Conservation (phyloP, 805 yeast species). For the Myxozyma neglecta region DNA sequence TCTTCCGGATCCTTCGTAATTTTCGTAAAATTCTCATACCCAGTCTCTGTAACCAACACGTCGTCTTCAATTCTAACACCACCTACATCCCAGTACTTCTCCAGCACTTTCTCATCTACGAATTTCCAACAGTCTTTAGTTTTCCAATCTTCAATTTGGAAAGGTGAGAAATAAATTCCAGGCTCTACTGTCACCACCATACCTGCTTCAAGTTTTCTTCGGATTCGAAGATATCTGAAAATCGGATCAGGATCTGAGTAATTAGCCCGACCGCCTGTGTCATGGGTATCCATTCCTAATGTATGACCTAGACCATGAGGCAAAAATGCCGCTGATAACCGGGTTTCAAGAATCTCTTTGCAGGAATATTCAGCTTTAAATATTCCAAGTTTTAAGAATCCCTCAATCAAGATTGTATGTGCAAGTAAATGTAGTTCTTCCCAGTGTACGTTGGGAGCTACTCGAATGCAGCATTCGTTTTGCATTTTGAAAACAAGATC, state of each 20-base stretch:
- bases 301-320: conserved; percentile 97
- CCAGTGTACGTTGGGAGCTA: conserved; percentile 84
- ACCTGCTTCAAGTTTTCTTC: conserved; percentile 67
- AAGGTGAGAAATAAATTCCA: conserved; percentile 87
- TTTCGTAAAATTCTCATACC: conserved; percentile 77
- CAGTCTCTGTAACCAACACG: conserved; percentile 70
- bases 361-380: conserved; percentile 50
- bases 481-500: conserved; percentile 84
- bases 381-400: conserved; percentile 71
- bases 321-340: conserved; percentile 74
- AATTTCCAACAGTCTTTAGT: conserved; percentile 48
- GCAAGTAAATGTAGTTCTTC: conserved; percentile 79
- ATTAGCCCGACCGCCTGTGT: conserved; percentile 86
- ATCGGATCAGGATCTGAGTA: conserved; percentile 80
- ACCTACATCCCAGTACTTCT: conserved; percentile 85
- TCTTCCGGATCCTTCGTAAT: conserved; percentile 86
- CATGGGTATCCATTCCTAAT: conserved; percentile 94
- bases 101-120: conserved; percentile 64
- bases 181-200: conserved; percentile 96
- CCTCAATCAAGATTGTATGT: conserved; percentile 72
- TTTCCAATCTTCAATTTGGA: conserved; percentile 61
- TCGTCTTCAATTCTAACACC: conserved; percentile 98
- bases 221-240: conserved; percentile 72
- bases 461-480: conserved; percentile 60
- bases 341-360: conserved; percentile 68